Base-by-base conservation (phyloP, 495 filamentous ascomycete genomes). In the Tuber microsphaerosporum region DNA sequence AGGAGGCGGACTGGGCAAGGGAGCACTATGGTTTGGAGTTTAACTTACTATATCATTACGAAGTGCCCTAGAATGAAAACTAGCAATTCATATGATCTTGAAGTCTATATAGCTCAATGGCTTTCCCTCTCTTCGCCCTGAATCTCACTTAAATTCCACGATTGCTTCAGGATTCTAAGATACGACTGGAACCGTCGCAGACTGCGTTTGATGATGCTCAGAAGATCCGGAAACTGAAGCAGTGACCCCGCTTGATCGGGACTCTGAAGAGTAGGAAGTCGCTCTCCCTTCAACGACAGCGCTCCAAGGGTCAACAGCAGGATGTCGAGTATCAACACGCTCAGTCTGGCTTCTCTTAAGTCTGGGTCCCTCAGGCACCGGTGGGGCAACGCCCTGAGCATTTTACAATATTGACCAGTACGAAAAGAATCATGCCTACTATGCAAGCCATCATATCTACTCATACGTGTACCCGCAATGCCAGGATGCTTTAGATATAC, bases 181-280 rank as follows among this genome's bases (percentile, higher is more conserved):
- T 9, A 22, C n/a, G 6, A 22, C 7, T n/a, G 46, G 19, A 48
- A 48, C 46, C 6, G 7, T 48, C 0, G 46, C 6, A 48, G 46
- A 9, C 46, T 20, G 46, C 7, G 17, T 22, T 48, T 48, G 46
- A 48, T 48, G 20, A 20, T 48, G 46, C 46, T 48, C 46, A 4
- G 46, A 48, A 48, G 19, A 48, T 48, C 46, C 7, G 20, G 46
- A 22, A 48, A 48, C 46, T 22, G 46, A 48, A 48, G 46, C 46
- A 41, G 77, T 74, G 37, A 34, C 70, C 37, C 70, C 71, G 14
- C 56, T 71, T 17, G 72, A 74, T 61, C 39, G 41, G 22, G 75
- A 74, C 71, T 70, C 48, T 14, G 65, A 71, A 43, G 48, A 46
- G n/a, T 77, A 74, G 42, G 43, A 43, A 8, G 16, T 61, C n/a